These are phyloP conservation scores for Colletotrichum sidae DNA, from an alignment of 2,329 filamentous ascomycete species.

Conservation along the genomic window DNA sequence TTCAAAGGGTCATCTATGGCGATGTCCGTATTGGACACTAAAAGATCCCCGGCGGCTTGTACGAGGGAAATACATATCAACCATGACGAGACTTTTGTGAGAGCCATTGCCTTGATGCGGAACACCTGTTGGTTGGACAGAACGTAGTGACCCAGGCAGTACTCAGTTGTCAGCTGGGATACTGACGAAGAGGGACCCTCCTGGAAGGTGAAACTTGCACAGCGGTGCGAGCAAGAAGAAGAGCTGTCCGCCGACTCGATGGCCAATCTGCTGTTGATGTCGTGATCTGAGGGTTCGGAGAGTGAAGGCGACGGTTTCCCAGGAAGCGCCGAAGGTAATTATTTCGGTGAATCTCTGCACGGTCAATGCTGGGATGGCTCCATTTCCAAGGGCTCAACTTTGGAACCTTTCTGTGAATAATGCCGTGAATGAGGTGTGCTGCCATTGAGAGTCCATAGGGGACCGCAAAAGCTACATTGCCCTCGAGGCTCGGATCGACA, in stretches of 20 bases:
- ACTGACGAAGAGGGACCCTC: not conserved
- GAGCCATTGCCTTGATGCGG: slow-evolving; percentile 48
- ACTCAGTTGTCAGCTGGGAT: not conserved
- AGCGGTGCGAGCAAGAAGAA: slow-evolving; percentile 56
- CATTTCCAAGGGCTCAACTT: too few species aligned
- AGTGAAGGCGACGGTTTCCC: slow-evolving; percentile 54
- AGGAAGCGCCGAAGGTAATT: slow-evolving; percentile 51
- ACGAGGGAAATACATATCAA: slow-evolving; percentile 58
- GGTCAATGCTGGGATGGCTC: too few species aligned
- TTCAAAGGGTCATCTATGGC: slow-evolving; percentile 41
- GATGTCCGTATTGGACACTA: slow-evolving; percentile 46
- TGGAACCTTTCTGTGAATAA: slow-evolving; percentile 46
- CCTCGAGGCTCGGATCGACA: slow-evolving; percentile 48
- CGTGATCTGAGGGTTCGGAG: slow-evolving; percentile 49
- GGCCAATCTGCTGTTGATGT: slow-evolving; percentile 51
- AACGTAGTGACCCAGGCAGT: slow-evolving; percentile 50
- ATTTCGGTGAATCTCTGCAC: slow-evolving; percentile 51
- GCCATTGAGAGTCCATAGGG: slow-evolving; percentile 46
- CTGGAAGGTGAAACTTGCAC: slow-evolving; percentile 42
- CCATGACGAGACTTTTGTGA: slow-evolving; percentile 47
- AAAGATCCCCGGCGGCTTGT: slow-evolving; percentile 53
- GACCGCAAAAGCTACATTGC: slow-evolving; percentile 47
- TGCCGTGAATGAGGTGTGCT: slow-evolving; percentile 44
- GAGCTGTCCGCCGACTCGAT: slow-evolving; percentile 46
- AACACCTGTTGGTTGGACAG: slow-evolving; percentile 52